Evolutionary conservation across 2,329 filamentous ascomycete species (phyloP), one percentile per base, ranked within the genome.

Genomic region (Xylaria sp.): DNA sequence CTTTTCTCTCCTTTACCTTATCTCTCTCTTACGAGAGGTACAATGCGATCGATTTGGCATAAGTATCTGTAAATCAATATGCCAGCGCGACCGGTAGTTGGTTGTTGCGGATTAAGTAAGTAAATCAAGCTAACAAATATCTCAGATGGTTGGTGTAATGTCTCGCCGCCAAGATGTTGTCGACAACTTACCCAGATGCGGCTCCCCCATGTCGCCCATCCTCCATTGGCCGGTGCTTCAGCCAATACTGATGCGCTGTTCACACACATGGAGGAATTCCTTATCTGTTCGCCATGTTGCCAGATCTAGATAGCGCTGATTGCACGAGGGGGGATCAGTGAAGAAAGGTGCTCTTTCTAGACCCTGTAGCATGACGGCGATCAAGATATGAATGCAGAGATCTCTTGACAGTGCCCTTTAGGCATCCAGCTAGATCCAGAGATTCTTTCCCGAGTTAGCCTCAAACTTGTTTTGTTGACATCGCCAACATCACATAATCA

Each of bases 281-380:
- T 60, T 63, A 60, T 63, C 61, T 60, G 38, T 11, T 37, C 17
- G 35, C n/a, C 21, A 35, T 31, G 35, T 37, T 40, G 50, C 51
- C 25, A 47, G 28, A 31, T 31, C 28, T 31, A 19, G 31, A 35
- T n/a, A n/a, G n/a, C n/a, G 38, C 15, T 35, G 56, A 43, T 51
- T 56, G 47, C 60, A 25, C 50, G n/a, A 25, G 19, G 11, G 31
- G 9, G 33, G 3, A 19, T 49, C 47, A 37, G 38, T n/a, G 15
- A 46, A n/a, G 31, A 8, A 45, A 23, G 33, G 23, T 33, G 23
- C 33, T 25, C 4, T 31, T n/a, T 35, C 45, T 33, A 25, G 33
- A 2, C 31, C 42, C 15, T 7, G 23, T 33, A 31, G 28, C 28
- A 31, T 19, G 31, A 42, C 23, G 28, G 14, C 43, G 38, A 45